Conservation (phyloP, 2,329 filamentous ascomycete genomes). For the Teratosphaeria zuluensis region DNA sequence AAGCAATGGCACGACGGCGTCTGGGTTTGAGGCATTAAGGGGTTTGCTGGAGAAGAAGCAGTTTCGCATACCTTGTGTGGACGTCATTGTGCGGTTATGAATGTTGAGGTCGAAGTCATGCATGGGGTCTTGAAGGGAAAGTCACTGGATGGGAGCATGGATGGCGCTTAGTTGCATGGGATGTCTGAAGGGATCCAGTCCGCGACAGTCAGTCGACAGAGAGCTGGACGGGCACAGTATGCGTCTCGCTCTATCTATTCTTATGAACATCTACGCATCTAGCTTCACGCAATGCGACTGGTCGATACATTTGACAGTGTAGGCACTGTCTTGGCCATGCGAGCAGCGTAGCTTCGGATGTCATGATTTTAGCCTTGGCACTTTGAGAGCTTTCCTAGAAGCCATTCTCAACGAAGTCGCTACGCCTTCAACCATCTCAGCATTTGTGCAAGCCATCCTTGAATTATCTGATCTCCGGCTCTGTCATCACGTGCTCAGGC, state of each 20-base stretch:
- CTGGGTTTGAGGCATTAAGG: conserved; percentile 77
- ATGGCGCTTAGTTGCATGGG: background rate
- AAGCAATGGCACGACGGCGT: conserved; percentile 36
- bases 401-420: too few relatives aligned
- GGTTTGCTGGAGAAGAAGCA: conserved; percentile 69
- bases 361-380: background rate
- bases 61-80: conserved; percentile 85
- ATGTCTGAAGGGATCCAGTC: background rate
- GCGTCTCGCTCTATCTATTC: background rate
- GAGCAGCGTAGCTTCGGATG: background rate
- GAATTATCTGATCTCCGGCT: background rate
- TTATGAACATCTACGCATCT: background rate
- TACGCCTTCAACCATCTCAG: too few relatives aligned
- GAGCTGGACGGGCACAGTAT: background rate
- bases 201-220: background rate
- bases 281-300: background rate
- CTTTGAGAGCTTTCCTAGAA: too few relatives aligned
- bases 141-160: background rate
- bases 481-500: background rate
- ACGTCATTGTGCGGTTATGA: conserved; percentile 57
- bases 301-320: background rate
- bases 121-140: background rate
- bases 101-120: background rate
- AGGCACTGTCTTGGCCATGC: background rate
- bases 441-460: background rate